Evolutionary conservation across 768 basidiomycete genomes (phyloP), one percentile per base, ranked within the genome.

Genomic region (Collybia mongolica): DNA sequence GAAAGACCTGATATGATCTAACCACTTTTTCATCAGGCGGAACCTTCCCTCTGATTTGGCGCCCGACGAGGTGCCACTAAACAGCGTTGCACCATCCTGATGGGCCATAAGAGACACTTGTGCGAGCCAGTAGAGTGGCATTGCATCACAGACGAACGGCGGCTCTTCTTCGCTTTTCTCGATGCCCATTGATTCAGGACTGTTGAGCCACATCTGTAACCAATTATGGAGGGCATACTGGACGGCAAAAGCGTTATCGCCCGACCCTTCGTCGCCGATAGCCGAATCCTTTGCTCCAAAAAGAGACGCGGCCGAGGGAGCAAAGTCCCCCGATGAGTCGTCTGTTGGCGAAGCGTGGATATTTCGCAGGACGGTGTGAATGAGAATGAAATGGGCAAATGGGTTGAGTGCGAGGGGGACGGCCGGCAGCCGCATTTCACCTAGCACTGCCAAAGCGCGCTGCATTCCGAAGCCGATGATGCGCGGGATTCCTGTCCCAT

Each of bases 41-140:
- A 76, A 81, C 55, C 78, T 71, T 11, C 69, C 68, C 55, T 76
- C 74, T 5, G 63, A 59, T 58, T 58, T 62, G 11, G 41, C 51
- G 37, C 56, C 59, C 2, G 54, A 46, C 17, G 49, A 48, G 23
- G 44, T 55, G 3, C 53, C 39, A 15, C 46, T 45, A n/a, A 56
- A 43, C 8, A 38, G 39, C 57, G 68, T 56, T 23, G 65, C 62
- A n/a, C 72, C 72, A 51, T 81, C 78, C 58, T 80, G 78, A 54
- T 75, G 71, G 24, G 78, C 80, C 41, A 79, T 60, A 19, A 82
- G 63, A 9, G 77, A 72, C 32, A 81, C 73, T 60, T 83, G 76
- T 12, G 77, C 81, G 23, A 84, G 72, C 83, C 82, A 84, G 62
- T 83, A 84, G 63, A 81, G 81, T 8, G 82, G 81, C 9, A 83